Evolutionary conservation across 352 stramenopile species (phyloP).

Genomic region (Globisporangium irregulare): DNA sequence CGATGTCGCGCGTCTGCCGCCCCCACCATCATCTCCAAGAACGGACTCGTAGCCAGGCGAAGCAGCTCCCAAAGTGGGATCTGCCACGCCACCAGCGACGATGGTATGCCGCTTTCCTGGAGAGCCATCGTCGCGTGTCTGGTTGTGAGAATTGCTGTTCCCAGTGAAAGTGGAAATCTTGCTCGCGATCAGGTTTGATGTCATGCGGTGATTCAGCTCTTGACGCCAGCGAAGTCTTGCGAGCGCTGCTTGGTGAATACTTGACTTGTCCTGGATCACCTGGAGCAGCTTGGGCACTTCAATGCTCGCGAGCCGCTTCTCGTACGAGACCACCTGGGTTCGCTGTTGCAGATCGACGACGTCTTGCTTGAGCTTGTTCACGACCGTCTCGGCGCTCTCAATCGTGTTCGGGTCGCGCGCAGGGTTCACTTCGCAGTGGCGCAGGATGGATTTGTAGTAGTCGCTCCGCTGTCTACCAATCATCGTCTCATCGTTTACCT

Average conservation of each 20-base stretch:
- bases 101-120: constrained; percentile 5
- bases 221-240: constrained; percentile 63
- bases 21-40: background rate
- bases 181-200: constrained; percentile 8
- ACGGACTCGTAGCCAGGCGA: background rate
- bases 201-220: constrained; percentile 56
- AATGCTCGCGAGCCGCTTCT: constrained; percentile 51
- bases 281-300: constrained; percentile 67
- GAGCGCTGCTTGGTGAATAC: constrained; percentile 64
- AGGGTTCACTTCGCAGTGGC: constrained; percentile 75
- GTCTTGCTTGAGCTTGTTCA: constrained; percentile 63
- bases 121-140: background rate
- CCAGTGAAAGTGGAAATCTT: constrained; percentile 8
- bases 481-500: constrained; percentile 54
- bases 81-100: background rate
- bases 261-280: constrained; percentile 62
- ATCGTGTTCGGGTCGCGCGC: constrained; percentile 79
- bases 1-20: constrained; percentile 3
- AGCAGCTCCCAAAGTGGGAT: background rate
- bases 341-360: constrained; percentile 71
- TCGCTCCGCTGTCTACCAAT: constrained; percentile 66
- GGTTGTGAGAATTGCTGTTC: background rate
- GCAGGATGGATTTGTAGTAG: constrained; percentile 79
- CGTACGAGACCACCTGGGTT: constrained; percentile 65
- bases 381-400: constrained; percentile 55